Conservation (phyloP, 164 flowering plant genomes). For the Sedum album region DNA sequence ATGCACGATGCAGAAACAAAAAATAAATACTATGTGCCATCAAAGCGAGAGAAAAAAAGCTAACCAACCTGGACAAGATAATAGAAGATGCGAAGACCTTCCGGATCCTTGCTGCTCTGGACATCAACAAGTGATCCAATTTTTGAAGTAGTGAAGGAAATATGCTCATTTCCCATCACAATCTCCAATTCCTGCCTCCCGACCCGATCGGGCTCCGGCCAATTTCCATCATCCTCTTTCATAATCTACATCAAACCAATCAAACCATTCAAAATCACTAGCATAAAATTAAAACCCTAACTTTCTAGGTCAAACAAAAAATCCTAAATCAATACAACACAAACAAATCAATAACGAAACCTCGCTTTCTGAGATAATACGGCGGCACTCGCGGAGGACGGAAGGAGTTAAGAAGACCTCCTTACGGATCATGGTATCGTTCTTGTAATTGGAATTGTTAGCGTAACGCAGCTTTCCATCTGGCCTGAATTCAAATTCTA, state of each 20-base stretch:
- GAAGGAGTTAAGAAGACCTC: constrained; percentile 83
- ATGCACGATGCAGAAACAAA: background rate
- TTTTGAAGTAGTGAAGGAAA: no score
- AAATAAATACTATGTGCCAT: background rate
- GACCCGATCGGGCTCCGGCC: constrained; percentile 95
- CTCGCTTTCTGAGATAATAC: constrained; percentile 86
- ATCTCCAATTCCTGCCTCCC: constrained; percentile 96
- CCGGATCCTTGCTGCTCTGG: constrained; percentile 91
- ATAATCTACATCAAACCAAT: constrained; percentile 40
- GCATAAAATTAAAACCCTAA: no score
- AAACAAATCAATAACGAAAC: constrained; percentile 16
- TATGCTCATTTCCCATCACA: constrained; percentile 96
- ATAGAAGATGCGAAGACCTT: constrained; percentile 96
- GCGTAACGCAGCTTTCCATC: no score
- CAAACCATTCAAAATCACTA: no score
- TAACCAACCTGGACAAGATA: constrained; percentile 65
- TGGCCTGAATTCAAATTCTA: constrained; percentile 89
- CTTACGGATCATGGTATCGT: constrained; percentile 94
- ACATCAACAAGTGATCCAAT: constrained; percentile 96
- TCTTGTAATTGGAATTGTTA: no score
- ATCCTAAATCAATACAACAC: no score
- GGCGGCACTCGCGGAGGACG: constrained; percentile 90
- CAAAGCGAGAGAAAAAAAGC: background rate
- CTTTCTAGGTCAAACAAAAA: no score
- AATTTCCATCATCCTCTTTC: constrained; percentile 92